Conservation (phyloP, 306 rosid genomes). For the Lathyrus sativus region DNA sequence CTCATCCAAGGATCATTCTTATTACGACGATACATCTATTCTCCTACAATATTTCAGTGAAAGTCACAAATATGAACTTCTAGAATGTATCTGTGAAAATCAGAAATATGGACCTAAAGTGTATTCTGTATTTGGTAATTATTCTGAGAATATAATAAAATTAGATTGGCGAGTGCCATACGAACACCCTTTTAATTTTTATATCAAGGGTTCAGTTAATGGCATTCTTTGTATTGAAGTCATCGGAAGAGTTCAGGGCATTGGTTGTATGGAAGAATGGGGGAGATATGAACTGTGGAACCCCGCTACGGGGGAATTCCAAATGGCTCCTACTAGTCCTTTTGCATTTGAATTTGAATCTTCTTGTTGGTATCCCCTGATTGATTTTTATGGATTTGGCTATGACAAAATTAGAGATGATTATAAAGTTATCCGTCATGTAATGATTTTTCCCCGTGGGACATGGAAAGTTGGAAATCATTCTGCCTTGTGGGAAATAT, state of each 20-base stretch:
- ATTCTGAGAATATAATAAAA: neutral
- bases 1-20: neutral
- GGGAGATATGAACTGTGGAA: neutral
- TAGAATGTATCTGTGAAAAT: neutral
- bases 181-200: neutral
- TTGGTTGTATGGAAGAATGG: neutral
- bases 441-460: neutral
- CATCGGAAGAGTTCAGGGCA: neutral
- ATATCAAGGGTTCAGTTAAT: neutral
- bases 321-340: neutral
- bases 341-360: neutral
- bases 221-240: neutral
- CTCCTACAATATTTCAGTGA: neutral
- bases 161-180: neutral
- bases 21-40: neutral
- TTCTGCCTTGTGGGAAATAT: no score
- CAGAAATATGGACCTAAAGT: neutral
- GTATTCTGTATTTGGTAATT: neutral
- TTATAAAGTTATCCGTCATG: neutral
- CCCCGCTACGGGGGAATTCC: neutral
- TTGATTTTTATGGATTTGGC: neutral
- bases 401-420: neutral
- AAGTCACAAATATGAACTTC: no score
- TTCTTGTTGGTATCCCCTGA: neutral
- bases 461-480: no score